Percentiles rank a stretch among this genome's conserved stretches.
Conservation (phyloP, 768 basidiomycete genomes). For the Calocybe indica region DNA sequence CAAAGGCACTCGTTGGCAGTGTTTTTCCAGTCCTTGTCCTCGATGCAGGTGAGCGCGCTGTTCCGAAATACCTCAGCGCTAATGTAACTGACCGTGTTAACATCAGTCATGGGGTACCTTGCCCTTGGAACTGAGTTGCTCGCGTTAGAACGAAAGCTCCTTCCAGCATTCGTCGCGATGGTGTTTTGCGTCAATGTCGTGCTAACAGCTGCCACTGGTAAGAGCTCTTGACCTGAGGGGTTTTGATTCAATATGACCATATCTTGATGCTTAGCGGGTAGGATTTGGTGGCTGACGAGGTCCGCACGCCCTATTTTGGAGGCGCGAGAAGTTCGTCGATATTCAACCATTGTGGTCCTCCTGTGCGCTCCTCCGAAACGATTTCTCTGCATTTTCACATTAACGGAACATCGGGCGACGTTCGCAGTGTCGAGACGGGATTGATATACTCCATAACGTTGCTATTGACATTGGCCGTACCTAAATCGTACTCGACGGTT, state of each 20-base stretch:
- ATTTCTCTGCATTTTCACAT: too few species aligned
- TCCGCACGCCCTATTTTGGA: too few species aligned
- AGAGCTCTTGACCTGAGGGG: neutral
- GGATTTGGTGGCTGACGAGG: slow-evolving; percentile 12
- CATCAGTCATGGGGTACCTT: neutral
- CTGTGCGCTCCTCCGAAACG: too few species aligned
- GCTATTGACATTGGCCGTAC: slow-evolving; percentile 9
- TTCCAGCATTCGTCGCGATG: slow-evolving; percentile 12
- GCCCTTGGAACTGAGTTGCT: neutral
- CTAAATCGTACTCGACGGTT: slow-evolving; percentile 4
- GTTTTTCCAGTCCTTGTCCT: slow-evolving; percentile 22
- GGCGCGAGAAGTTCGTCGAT: too few species aligned
- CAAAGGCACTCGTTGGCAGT: slow-evolving; percentile 19
- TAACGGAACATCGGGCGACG: neutral
- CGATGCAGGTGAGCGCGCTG: slow-evolving; percentile 19
- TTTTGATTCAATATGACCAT: neutral
- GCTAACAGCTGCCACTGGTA: slow-evolving; percentile 16
- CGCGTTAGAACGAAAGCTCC: neutral
- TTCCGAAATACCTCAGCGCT: neutral
- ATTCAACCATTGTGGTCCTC: too few species aligned
- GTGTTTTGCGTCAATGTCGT: slow-evolving; percentile 14
- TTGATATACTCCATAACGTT: slow-evolving; percentile 20
- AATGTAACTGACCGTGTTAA: neutral
- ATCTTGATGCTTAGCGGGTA: slow-evolving; percentile 7
- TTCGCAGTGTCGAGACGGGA: slow-evolving; percentile 19